Evolutionary conservation across 495 filamentous ascomycete genomes (phyloP).

Genomic region (Collariella sp.): DNA sequence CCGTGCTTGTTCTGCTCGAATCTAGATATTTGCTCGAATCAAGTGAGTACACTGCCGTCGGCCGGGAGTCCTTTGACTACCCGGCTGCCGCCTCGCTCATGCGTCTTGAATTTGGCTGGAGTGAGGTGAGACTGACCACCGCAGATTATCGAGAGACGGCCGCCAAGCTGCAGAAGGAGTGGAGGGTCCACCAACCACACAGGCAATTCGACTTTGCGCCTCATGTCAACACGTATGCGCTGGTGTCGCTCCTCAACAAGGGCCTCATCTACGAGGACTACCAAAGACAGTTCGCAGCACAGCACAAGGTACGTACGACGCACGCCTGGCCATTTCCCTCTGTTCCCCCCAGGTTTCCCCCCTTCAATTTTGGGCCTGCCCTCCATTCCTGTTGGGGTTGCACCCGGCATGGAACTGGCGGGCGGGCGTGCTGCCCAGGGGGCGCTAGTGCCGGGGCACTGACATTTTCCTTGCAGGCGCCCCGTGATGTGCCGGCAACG

Average conservation of each 20-base stretch:
- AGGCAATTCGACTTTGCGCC: conserved; percentile 63
- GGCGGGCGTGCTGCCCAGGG: conserved; percentile 17
- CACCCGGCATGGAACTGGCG: conserved; percentile 15
- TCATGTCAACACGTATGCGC: conserved; percentile 64
- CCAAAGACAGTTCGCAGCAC: conserved; percentile 53
- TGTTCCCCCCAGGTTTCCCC: neutral
- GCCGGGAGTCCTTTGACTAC: conserved; percentile 12
- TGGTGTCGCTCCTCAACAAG: conserved; percentile 68
- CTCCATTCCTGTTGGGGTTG: conserved; percentile 11
- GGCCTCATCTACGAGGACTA: conserved; percentile 60
- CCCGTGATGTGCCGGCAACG: conserved; percentile 37
- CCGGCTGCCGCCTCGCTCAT: neutral
- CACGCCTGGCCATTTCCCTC: neutral
- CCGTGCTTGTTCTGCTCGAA: conserved; percentile 48
- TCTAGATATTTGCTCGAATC: too few species aligned
- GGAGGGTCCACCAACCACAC: conserved; percentile 63
- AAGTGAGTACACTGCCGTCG: conserved; percentile 49
- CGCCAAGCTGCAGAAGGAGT: conserved; percentile 72
- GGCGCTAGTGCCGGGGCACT: conserved; percentile 30
- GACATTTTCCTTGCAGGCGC: conserved; percentile 39
- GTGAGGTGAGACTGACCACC: conserved; percentile 23
- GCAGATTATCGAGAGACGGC: conserved; percentile 64
- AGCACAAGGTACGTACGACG: conserved; percentile 26
- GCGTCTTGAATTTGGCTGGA: neutral
- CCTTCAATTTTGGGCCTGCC: conserved; percentile 1